phyloP scores from a whole-genome alignment of 108 stramenopile species.

The Nannochloropsis granulata region DNA sequence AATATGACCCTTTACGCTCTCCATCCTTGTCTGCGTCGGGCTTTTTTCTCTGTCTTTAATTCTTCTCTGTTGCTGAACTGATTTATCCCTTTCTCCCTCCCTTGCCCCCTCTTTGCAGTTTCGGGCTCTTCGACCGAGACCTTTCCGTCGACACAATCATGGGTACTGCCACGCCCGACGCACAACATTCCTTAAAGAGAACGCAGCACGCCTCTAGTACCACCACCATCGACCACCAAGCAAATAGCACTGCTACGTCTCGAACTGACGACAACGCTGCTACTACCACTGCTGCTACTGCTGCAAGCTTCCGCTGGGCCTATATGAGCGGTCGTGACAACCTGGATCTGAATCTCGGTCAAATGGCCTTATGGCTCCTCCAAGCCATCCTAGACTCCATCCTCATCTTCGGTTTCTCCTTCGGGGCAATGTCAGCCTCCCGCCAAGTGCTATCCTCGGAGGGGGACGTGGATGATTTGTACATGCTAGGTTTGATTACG shows the following conservation, averaged over 20 bases:
- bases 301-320: neutral
- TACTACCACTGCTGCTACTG: neutral
- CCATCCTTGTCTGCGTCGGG: neutral
- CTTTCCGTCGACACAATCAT: neutral
- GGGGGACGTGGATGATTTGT: neutral
- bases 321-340: constrained; percentile 6
- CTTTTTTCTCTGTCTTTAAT: no score
- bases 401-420: neutral
- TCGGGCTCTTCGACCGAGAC: constrained; percentile 21
- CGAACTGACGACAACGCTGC: neutral
- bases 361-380: neutral
- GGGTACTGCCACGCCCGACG: neutral
- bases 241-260: no score
- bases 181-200: neutral
- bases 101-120: neutral
- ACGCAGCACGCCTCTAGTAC: no score
- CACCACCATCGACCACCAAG: no score
- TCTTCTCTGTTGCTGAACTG: no score
- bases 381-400: neutral
- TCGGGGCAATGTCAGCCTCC: neutral
- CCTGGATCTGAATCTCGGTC: constrained; percentile 11
- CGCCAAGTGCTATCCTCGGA: neutral
- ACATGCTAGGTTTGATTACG: neutral
- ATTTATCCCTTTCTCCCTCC: no score
- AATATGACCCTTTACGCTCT: neutral